A percentile compares a stretch with the other conserved stretches of the same genome.
Conservation (phyloP, 1,139 yeast genomes). For the Torulaspora pretoriensis region DNA sequence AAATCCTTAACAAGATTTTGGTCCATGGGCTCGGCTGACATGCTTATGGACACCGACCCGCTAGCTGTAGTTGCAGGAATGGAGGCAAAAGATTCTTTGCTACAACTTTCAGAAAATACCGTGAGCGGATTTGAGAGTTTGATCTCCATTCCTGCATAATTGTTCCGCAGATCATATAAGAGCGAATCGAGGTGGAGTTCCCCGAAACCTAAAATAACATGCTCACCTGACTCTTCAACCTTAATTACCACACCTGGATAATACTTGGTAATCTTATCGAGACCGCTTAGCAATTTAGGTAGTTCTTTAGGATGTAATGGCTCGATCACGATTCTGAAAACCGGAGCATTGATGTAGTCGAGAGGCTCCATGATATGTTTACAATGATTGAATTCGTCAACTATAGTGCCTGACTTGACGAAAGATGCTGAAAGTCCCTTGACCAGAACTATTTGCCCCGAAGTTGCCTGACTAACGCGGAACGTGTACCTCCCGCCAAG, state of each 20-base stretch:
- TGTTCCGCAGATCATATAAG: slow-evolving; percentile 65
- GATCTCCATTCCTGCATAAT: slow-evolving; percentile 61
- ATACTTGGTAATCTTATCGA: slow-evolving; percentile 56
- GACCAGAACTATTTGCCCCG: slow-evolving; percentile 65
- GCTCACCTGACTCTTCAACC: slow-evolving; percentile 90
- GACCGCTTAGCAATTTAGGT: slow-evolving; percentile 65
- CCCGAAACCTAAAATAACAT: slow-evolving; percentile 75
- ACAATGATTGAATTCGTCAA: slow-evolving; percentile 22
- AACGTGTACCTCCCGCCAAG: slow-evolving; percentile 71
- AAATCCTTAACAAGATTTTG: slow-evolving; percentile 54
- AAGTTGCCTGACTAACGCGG: slow-evolving; percentile 50
- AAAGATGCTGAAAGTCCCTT: slow-evolving; percentile 56
- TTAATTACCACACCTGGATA: slow-evolving; percentile 63
- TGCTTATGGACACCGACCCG: slow-evolving; percentile 55
- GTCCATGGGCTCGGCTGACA: slow-evolving; percentile 74
- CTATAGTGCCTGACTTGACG: slow-evolving; percentile 58
- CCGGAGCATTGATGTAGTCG: slow-evolving; percentile 50
- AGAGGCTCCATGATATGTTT: slow-evolving; percentile 41
- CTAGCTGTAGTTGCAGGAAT: slow-evolving; percentile 57
- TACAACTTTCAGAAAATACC: slow-evolving; percentile 73
- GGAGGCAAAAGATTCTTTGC: slow-evolving; percentile 62
- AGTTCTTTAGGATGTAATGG: slow-evolving; percentile 76
- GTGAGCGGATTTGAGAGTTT: slow-evolving; percentile 85
- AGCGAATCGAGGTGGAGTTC: slow-evolving; percentile 85
- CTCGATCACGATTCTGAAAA: slow-evolving; percentile 78